Conservation (phyloP, 768 basidiomycete genomes). For the Collybia nuda region DNA sequence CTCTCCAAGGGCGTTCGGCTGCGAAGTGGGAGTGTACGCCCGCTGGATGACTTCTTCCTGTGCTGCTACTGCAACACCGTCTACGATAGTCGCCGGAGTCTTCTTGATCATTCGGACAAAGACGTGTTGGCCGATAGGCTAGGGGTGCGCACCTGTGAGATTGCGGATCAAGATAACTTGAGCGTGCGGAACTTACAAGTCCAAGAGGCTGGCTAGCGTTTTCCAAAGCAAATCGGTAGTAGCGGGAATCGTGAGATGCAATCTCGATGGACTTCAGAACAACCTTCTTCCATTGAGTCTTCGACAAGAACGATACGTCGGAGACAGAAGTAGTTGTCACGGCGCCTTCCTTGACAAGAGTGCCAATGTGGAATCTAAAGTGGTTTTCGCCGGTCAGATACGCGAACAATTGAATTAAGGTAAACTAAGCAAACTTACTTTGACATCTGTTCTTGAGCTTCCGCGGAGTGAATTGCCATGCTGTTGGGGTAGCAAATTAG, state of each 20-base stretch:
- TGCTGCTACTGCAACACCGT: slow-evolving; percentile 3
- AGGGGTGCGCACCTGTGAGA: too few relatives aligned
- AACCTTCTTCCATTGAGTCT: slow-evolving; percentile 48
- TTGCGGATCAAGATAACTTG: background rate
- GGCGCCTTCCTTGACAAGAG: slow-evolving; percentile 5
- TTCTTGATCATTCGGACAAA: slow-evolving; percentile 48
- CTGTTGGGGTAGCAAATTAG: background rate
- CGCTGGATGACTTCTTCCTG: slow-evolving; percentile 45
- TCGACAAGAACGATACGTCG: slow-evolving; percentile 33
- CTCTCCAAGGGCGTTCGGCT: slow-evolving; percentile 35
- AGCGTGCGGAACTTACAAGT: slow-evolving; percentile 19
- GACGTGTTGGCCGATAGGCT: slow-evolving; percentile 58
- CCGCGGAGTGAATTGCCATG: slow-evolving; percentile 59
- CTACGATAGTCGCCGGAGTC: slow-evolving; percentile 10
- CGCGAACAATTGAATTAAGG: background rate
- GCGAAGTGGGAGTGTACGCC: slow-evolving; percentile 61
- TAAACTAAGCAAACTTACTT: slow-evolving; percentile 22
- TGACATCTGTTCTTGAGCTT: slow-evolving; percentile 43
- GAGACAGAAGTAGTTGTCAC: slow-evolving; percentile 11
- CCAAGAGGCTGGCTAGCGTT: slow-evolving; percentile 42
- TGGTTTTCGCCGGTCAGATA: background rate
- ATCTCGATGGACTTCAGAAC: slow-evolving; percentile 32
- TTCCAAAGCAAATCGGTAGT: slow-evolving; percentile 51
- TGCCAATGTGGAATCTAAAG: slow-evolving; percentile 11
- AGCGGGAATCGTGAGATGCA: slow-evolving; percentile 47